A percentile compares a stretch with the other conserved stretches of the same genome.
Evolutionary conservation across 495 filamentous ascomycete genomes (phyloP).

Genomic region (Cercophora scortea): DNA sequence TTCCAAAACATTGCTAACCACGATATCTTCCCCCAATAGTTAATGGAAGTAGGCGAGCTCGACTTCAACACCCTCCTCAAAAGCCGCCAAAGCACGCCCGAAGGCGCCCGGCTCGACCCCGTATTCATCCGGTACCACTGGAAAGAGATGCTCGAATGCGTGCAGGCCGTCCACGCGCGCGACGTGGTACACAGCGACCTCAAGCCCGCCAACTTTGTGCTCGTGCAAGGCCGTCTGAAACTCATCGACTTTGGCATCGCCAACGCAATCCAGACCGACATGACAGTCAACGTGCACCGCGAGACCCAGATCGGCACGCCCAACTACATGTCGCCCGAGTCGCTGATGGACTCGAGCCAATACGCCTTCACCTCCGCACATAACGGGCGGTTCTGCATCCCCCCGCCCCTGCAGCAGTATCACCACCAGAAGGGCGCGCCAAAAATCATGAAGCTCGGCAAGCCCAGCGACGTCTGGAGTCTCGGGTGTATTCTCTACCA

Average conservation of each 20-base stretch:
- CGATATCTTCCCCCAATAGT: slow-evolving; percentile 26
- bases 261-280: slow-evolving; percentile 85
- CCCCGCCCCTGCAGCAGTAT: slow-evolving; percentile 19
- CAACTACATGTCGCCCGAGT: slow-evolving; percentile 98
- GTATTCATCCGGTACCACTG: slow-evolving; percentile 94
- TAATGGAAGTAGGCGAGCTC: slow-evolving; percentile 98
- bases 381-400: slow-evolving; percentile 40
- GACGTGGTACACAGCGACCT: slow-evolving; percentile 96
- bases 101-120: slow-evolving; percentile 71
- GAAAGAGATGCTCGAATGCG: slow-evolving; percentile 98
- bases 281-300: slow-evolving; percentile 95
- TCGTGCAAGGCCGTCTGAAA: slow-evolving; percentile 77
- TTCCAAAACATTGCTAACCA: not conserved
- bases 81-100: slow-evolving; percentile 59
- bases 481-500: slow-evolving; percentile 95
- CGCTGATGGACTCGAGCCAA: slow-evolving; percentile 77
- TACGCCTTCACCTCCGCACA: slow-evolving; percentile 27
- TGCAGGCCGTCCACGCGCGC: slow-evolving; percentile 74
- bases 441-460: slow-evolving; percentile 90
- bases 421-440: slow-evolving; percentile 41
- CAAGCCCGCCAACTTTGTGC: slow-evolving; percentile 89
- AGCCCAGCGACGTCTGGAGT: slow-evolving; percentile 92
- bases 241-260: slow-evolving; percentile 96
- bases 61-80: slow-evolving; percentile 80
- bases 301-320: slow-evolving; percentile 92